Evolutionary conservation across 441 rosid genomes (phyloP).

Genomic region (Erysimum cheiri): DNA sequence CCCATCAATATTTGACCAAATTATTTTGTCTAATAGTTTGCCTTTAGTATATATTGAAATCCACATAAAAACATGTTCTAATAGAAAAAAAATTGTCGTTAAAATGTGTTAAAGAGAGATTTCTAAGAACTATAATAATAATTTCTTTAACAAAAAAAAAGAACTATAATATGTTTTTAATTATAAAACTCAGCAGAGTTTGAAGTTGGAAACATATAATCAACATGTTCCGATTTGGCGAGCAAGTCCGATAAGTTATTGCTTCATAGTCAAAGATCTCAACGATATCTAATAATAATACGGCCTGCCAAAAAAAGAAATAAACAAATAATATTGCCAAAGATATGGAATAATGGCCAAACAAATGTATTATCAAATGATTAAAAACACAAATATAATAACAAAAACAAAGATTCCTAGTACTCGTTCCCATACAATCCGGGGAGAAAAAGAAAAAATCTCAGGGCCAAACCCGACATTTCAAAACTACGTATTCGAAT

Average conservation of each 20-base stretch:
- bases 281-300: neutral
- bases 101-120: no score
- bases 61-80: neutral
- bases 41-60: no score
- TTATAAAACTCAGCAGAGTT: neutral
- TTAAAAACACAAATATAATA: neutral
- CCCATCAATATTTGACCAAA: neutral
- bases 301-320: neutral
- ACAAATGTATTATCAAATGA: neutral
- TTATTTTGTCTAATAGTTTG: no score
- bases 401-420: slow-evolving; percentile 41
- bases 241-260: neutral
- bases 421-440: slow-evolving; percentile 26
- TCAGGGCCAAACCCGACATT: slow-evolving; percentile 25
- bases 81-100: neutral
- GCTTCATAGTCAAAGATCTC: neutral
- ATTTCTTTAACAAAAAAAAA: no score
- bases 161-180: neutral
- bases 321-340: neutral
- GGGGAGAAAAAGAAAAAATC: neutral
- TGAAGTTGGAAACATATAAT: neutral
- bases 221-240: neutral
- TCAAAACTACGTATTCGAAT: neutral
- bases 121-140: neutral
- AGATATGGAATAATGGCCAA: neutral